Evolutionary conservation across 192 early-diverging fungal species (phyloP).

Genomic region (Linnemannia elongata): DNA sequence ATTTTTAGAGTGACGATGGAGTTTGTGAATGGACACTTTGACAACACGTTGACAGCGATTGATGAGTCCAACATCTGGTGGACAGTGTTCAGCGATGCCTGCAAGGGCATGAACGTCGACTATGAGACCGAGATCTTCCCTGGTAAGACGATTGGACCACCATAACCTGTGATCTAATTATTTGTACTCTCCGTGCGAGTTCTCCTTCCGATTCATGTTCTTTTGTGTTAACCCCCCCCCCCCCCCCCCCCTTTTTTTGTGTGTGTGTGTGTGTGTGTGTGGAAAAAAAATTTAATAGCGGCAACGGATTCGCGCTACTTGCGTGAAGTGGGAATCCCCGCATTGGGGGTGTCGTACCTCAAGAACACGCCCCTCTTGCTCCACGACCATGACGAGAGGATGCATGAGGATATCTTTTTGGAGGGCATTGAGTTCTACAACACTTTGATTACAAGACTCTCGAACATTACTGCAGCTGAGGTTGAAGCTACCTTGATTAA

Average conservation of each 20-base stretch:
- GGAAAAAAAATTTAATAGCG: constrained; percentile 47
- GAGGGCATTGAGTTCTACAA: constrained; percentile 83
- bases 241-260: neutral
- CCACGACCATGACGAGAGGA: constrained; percentile 90
- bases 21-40: constrained; percentile 74
- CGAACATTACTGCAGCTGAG: constrained; percentile 56
- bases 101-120: constrained; percentile 65
- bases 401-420: constrained; percentile 81
- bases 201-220: too few relatives aligned
- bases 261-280: neutral
- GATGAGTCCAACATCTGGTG: constrained; percentile 79
- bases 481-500: constrained; percentile 51
- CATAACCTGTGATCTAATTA: too few relatives aligned
- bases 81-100: constrained; percentile 68
- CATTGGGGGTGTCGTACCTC: constrained; percentile 88
- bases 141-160: constrained; percentile 7
- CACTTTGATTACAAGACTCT: constrained; percentile 69
- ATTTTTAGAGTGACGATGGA: constrained; percentile 67
- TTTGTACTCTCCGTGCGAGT: too few relatives aligned
- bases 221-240: neutral
- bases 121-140: constrained; percentile 87
- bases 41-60: constrained; percentile 66
- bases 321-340: constrained; percentile 80
- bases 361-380: constrained; percentile 82
- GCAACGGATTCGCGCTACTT: constrained; percentile 86